Evolutionary conservation across 495 filamentous ascomycete species (phyloP), one percentile per base, ranked within the genome.

Genomic region (Penicillium tannophilum): DNA sequence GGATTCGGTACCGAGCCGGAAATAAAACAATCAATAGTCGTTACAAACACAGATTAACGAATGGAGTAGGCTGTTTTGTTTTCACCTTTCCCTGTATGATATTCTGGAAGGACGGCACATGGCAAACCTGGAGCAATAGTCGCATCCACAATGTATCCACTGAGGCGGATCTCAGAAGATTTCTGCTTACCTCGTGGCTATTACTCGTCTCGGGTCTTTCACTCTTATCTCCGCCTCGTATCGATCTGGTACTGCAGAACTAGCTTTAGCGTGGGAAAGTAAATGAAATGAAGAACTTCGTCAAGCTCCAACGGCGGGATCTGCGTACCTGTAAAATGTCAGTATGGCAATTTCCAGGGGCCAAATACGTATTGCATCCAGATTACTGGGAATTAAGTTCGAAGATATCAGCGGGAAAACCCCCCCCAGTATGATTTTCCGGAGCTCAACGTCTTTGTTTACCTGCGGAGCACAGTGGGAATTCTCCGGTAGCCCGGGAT

Each of bases 111-210:
- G 39, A 54, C 54, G 54, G 54, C 52, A 51, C 42, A 41, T 57
- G 51, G 31, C 19, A 60, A 58, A 59, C 49, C 61, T 57, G 58
- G 61, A 67, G 59, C 59, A 39, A 65, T 59, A 61, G 59, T 59
- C 41, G 36, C 63, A 58, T 65, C 63, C 63, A 68, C 65, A 6
- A 16, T 6, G 52, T 31, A 55, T 41, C 65, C 65, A 63, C 63
- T 42, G 19, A 19, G 43, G 57, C 54, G 62, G 65, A 68, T 68
- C 65, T 63, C 58, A 52, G 33, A 41, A 52, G 48, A 56, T 42
- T 52, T 61, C 42, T 58, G 43, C 31, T 49, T 50, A 50, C 58
- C 62, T 50, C 48, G 56, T 60, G 53, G 56, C 53, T 63, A 43
- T 6, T 17, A 35, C 24, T 58, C 54, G 36, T 48, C 43, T 64